These are phyloP conservation scores for Nymphaea colorata DNA, from an alignment of 164 flowering plant species.

Conservation along the genomic window DNA sequence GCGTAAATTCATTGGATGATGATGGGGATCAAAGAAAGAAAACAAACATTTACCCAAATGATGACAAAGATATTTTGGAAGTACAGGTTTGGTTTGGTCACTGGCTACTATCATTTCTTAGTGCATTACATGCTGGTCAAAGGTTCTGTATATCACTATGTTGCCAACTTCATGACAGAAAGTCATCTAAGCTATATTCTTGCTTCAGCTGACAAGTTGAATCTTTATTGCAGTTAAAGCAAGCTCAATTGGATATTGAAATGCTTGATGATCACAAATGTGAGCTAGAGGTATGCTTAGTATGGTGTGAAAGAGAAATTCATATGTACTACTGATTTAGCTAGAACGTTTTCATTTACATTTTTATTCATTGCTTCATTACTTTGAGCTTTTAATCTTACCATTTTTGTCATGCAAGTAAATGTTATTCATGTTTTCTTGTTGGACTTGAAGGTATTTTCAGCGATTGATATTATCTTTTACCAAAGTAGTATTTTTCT, in stretches of 20 bases:
- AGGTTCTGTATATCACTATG: too few species aligned
- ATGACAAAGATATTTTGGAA: slow-evolving; percentile 25
- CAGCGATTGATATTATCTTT: too few species aligned
- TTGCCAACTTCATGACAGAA: too few species aligned
- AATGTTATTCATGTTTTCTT: too few species aligned
- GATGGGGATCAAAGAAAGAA: slow-evolving; percentile 28
- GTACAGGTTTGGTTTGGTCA: slow-evolving; percentile 37
- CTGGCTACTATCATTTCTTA: not conserved
- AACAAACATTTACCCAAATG: slow-evolving; percentile 19
- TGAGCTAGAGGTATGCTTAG: slow-evolving; percentile 38
- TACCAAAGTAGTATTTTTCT: too few species aligned
- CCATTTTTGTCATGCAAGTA: too few species aligned
- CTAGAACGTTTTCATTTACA: too few species aligned
- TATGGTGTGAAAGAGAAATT: too few species aligned
- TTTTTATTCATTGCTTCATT: too few species aligned
- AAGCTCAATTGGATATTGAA: slow-evolving; percentile 40
- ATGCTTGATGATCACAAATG: slow-evolving; percentile 35
- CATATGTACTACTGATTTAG: too few species aligned
- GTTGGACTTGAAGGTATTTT: too few species aligned
- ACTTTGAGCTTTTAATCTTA: too few species aligned
- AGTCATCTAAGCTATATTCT: not conserved
- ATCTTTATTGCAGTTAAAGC: slow-evolving; percentile 42
- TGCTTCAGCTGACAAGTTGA: not conserved
- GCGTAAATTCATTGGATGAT: slow-evolving; percentile 34
- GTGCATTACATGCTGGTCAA: not conserved